Conservation (phyloP, 1,284 basidiomycete species). For the Pseudozyma thailandica region DNA sequence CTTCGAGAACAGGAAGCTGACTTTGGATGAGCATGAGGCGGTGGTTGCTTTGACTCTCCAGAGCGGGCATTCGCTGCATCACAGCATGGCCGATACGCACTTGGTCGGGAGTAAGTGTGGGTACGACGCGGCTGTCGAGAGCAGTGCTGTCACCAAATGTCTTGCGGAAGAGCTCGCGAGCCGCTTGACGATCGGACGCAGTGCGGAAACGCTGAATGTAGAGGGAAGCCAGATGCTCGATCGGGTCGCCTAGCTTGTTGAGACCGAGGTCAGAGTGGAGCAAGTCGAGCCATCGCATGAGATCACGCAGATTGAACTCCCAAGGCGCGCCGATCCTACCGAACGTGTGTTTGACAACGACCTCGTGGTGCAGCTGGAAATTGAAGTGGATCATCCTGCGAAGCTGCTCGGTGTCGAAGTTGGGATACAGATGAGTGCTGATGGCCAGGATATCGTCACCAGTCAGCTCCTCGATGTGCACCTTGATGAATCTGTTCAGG, state of each 20-base stretch:
- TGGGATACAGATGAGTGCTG: slow-evolving; percentile 80
- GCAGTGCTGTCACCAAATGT: slow-evolving; percentile 71
- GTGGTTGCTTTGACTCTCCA: slow-evolving; percentile 10
- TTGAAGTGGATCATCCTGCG: slow-evolving; percentile 88
- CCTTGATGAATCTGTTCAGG: slow-evolving; percentile 96
- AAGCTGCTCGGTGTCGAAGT: slow-evolving; percentile 71
- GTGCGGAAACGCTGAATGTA: slow-evolving; percentile 90
- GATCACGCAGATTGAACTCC: slow-evolving; percentile 98
- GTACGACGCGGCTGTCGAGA: slow-evolving; percentile 59
- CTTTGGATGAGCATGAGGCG: slow-evolving; percentile 73
- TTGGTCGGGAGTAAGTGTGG: slow-evolving; percentile 73
- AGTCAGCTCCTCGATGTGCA: slow-evolving; percentile 89
- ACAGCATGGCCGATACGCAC: slow-evolving; percentile 80
- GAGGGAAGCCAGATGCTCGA: slow-evolving; percentile 57
- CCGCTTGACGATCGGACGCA: slow-evolving; percentile 75
- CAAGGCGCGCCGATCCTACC: slow-evolving; percentile 89
- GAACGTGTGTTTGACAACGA: slow-evolving; percentile 77
- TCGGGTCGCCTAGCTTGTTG: slow-evolving; percentile 70
- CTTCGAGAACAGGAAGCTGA: slow-evolving; percentile 79
- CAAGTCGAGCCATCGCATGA: slow-evolving; percentile 83
- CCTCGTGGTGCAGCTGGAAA: slow-evolving; percentile 75
- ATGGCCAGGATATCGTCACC: slow-evolving; percentile 82
- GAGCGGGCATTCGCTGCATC: slow-evolving; percentile 69
- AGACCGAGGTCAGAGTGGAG: slow-evolving; percentile 71
- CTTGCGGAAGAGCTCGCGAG: slow-evolving; percentile 75